Evolutionary conservation across 1,284 basidiomycete species (phyloP).

Genomic region (Amylostereum areolatum): DNA sequence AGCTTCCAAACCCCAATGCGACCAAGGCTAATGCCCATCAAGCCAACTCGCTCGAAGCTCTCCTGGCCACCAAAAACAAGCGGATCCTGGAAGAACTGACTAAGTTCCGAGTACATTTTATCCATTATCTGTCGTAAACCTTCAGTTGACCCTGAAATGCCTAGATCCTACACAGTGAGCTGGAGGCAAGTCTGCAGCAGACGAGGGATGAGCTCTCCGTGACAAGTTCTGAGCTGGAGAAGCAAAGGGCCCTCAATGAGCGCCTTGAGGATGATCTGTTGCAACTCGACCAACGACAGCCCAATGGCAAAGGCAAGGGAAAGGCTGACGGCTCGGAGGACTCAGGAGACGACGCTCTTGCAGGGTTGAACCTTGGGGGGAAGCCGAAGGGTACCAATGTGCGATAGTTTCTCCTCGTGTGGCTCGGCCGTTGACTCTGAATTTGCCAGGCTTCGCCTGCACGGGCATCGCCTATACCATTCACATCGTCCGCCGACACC

Average conservation of each 20-base stretch:
- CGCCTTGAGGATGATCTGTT: constrained; percentile 89
- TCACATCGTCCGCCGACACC: constrained; percentile 73
- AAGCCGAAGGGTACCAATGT: constrained; percentile 33
- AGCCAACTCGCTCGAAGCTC: constrained; percentile 81
- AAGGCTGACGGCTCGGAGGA: constrained; percentile 11
- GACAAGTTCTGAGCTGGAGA: constrained; percentile 65
- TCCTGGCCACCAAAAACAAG: constrained; percentile 92
- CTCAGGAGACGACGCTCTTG: constrained; percentile 50
- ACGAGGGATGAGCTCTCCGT: constrained; percentile 54
- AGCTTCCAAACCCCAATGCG: constrained; percentile 83
- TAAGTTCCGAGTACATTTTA: constrained; percentile 66
- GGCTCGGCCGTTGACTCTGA: constrained; percentile 2
- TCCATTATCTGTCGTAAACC: constrained; percentile 1
- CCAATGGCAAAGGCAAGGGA: constrained; percentile 21
- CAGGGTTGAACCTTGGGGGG: constrained; percentile 68
- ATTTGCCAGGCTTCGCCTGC: constrained; percentile 35
- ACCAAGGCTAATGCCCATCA: constrained; percentile 72
- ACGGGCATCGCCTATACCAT: constrained; percentile 59
- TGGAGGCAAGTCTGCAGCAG: constrained; percentile 61
- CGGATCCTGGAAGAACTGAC: constrained; percentile 92
- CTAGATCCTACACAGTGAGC: constrained; percentile 80
- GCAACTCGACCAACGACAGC: constrained; percentile 57
- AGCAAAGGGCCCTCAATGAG: constrained; percentile 78
- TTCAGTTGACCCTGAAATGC: constrained; percentile 1
- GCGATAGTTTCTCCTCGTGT: constrained; percentile 5